These are phyloP conservation scores for Dactylellina sp. DNA, from an alignment of 2,329 filamentous ascomycete genomes.

Conservation along the genomic window DNA sequence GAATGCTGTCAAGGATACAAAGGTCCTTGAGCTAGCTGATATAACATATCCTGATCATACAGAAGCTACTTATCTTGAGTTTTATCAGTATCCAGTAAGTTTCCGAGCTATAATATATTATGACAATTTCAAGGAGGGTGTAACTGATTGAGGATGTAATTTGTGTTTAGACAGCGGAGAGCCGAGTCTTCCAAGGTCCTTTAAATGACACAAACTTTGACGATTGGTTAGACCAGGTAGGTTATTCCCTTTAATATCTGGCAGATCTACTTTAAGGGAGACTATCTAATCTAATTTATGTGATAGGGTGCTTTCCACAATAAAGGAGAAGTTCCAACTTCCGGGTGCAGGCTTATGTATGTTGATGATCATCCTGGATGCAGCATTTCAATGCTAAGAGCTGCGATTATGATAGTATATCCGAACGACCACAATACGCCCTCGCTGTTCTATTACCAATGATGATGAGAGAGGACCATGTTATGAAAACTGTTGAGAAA, in stretches of 20 bases:
- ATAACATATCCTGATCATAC: conserved; percentile 17
- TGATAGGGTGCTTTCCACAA: conserved; percentile 6
- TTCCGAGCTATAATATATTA: background rate
- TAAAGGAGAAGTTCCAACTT: conserved; percentile 19
- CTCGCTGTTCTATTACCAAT: conserved; percentile 18
- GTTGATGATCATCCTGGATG: background rate
- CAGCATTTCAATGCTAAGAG: background rate
- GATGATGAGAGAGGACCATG: conserved; percentile 21
- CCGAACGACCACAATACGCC: conserved; percentile 11
- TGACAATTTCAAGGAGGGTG: background rate
- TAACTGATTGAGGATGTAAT: background rate
- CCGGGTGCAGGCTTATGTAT: conserved; percentile 19
- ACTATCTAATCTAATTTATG: background rate
- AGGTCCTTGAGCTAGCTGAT: conserved; percentile 11
- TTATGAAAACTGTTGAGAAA: conserved; percentile 15
- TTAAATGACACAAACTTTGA: conserved; percentile 32
- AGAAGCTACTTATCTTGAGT: conserved; percentile 23
- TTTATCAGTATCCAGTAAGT: conserved; percentile 32
- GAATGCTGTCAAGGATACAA: conserved; percentile 11
- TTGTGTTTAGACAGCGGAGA: conserved; percentile 16
- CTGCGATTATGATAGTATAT: background rate
- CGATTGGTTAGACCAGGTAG: conserved; percentile 30
- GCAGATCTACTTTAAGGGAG: no score
- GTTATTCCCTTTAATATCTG: background rate
- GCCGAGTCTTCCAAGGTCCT: conserved; percentile 13